Evolutionary conservation across 495 filamentous ascomycete species (phyloP), one percentile per base, ranked within the genome.

Genomic region (Hypoxylon lienhwacheense): DNA sequence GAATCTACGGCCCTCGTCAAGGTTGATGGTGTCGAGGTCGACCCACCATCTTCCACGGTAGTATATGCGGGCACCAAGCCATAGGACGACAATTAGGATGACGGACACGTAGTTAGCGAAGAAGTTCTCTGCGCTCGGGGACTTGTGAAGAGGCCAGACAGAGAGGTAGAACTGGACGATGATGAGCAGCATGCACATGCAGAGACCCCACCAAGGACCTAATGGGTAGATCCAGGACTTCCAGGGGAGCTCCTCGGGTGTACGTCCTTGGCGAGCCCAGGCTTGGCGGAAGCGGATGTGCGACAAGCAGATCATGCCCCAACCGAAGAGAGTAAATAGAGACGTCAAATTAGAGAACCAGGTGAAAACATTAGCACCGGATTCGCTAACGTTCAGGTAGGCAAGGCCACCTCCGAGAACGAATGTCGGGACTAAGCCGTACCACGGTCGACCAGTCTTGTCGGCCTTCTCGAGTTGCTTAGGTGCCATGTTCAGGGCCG

Each of bases 261-360:
- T 72, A 42, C 72, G 81, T 16, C 81, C 81, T 16, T 81, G 70
- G 24, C 65, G n/a, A 49, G 62, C 71, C 68, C 71, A 58, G 17
- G 72, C 84, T 8, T 53, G 54, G 11, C 84, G 81, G 77, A 86
- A 87, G 17, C 84, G 78, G 11, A 61, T 47, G 66, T 90, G 87
- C 2, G 87, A 81, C 11, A 89, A 63, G 67, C 81, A 85, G 64
- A 91, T 88, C 53, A 80, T 83, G 26, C 82, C 86, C 84, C 84
- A 91, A 35, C 83, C 83, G 70, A 90, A 90, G 49, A 91, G 77
- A 50, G 81, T 74, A 32, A 81, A 78, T 1, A 90, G 76, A 55
- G 84, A 87, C 3, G 85, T 87, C 7, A 91, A 69, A 20, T 84
- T 79, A 10, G 86, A 78, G 20, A 91, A 77, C 58, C 84, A 63